Evolutionary conservation across 768 basidiomycete species (phyloP), one percentile per base, ranked within the genome.

Genomic region (Pholiota conissans): DNA sequence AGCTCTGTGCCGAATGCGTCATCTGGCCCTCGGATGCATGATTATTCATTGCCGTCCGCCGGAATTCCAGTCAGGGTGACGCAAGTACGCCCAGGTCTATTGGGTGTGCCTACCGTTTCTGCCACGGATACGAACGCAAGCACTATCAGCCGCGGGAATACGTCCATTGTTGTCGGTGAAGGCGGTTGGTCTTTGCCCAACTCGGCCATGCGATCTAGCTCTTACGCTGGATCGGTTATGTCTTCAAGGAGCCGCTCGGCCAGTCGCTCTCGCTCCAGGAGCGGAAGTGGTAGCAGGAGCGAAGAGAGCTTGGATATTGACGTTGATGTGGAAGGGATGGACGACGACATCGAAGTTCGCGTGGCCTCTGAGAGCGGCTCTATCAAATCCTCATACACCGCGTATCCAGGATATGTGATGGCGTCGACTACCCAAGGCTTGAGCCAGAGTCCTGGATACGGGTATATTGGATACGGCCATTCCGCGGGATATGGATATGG

Each of bases 31-130:
- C 80, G 84, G 42, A 71, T 90, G 65, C 87, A 89, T 61, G 84
- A 89, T 68, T 90, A 87, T 65, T 66, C 84, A 37, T 70, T 88
- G 51, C 77, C 82, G 30, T 61, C 74, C 13, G 67, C 63, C 58
- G 45, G 70, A 54, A 42, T 18, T 11, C 73, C 26, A 76, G 76
- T 59, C 35, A 54, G 49, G 11, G 75, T 85, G 39, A 84, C 84
- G 3, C 84, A 85, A 53, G 73, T 89, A 16, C 79, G 84, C 30
- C 86, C 87, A 18, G 85, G 86, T 9, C 68, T 88, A 9, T 62
- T 80, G 30, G 73, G 74, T 9, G 71, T 76, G 28, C 69, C 73
- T 5, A 77, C 70, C 24, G 58, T 56, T 40, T 29, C 40, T 46
- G 61, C 52, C 52, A 53, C 51, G 28, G 64, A 71, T 6, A 30